A percentile compares a stretch with the other conserved stretches of the same genome.
Evolutionary conservation across 2,329 filamentous ascomycete species (phyloP).

Genomic region (Aspergillus pseudonomiae): DNA sequence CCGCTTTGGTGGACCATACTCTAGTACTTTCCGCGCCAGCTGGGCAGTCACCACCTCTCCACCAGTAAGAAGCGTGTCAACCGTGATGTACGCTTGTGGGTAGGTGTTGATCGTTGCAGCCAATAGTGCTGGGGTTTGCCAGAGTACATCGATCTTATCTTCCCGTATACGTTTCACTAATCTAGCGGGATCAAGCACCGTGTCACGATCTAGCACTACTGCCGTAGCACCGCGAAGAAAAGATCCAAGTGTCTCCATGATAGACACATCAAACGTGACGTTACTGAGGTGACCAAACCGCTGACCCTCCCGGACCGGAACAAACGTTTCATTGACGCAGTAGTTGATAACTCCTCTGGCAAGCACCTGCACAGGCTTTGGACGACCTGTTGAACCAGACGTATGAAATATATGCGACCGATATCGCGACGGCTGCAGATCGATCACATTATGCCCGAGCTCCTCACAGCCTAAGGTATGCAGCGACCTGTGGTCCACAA

Average conservation of each 20-base stretch:
- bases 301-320: slow-evolving; percentile 4
- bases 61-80: slow-evolving; percentile 11
- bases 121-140: slow-evolving; percentile 14
- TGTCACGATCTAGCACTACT: slow-evolving; percentile 10
- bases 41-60: slow-evolving; percentile 17
- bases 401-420: slow-evolving; percentile 55
- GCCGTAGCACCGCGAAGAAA: slow-evolving; percentile 15
- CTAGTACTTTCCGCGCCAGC: slow-evolving; percentile 10
- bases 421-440: background rate
- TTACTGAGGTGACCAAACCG: slow-evolving; percentile 13
- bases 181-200: slow-evolving; percentile 5
- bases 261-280: slow-evolving; percentile 14
- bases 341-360: slow-evolving; percentile 46
- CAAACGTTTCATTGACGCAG: background rate
- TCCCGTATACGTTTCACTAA: slow-evolving; percentile 1
- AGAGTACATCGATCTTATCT: slow-evolving; percentile 8
- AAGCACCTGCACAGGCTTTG: slow-evolving; percentile 77
- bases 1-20: slow-evolving; percentile 6
- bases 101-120: slow-evolving; percentile 4
- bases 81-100: slow-evolving; percentile 8
- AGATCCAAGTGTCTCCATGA: slow-evolving; percentile 11
- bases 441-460: background rate
- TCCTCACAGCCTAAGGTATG: background rate
- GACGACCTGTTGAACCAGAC: slow-evolving; percentile 67
- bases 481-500: slow-evolving; percentile 6